Base-by-base conservation (phyloP, 257 asterid species). In the Lantana camara region DNA sequence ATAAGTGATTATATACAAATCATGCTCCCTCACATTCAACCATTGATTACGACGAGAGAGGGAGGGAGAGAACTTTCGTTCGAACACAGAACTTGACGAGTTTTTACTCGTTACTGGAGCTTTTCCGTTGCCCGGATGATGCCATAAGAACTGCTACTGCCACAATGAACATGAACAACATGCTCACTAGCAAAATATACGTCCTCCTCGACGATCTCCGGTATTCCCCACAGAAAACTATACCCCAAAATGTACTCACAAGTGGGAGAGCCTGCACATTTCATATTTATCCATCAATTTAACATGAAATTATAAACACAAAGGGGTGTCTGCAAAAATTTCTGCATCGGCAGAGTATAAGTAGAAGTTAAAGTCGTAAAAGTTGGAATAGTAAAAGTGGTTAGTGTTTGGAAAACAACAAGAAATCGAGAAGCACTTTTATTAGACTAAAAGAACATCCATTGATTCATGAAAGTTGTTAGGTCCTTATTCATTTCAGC, bases 221-320 rank as follows among this genome's bases (percentile, higher is more conserved):
- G 32, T 80, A 80, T 74, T 78, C 87, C 38, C 90, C 87, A n/a
- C 78, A 79, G 4, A 69, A 38, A 12, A 83, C 14, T 17, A 83
- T 50, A 0, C 85, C 87, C 87, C 90, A 83, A 40, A 83, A 78
- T 3, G 90, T 78, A 78, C 87, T 78, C 73, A 80, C 90, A 0
- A 83, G 81, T 9, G 90, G 90, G 29, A 83, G 81, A n/a, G 85
- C 87, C 86, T 82, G 70, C 58, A 69, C 14, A 17, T 40, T 32
- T 45, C 32, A 27, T 27, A 27, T 27, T 27, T 27, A 27, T 27
- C 32, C 32, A 27, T 27, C 32, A 27, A 27, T 27, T 27, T 27
- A 5, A 5, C 32, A 27, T 2, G 5, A 27, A 27, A 27, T 5
- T 27, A 5, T 27, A 27, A 2, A 27, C 5, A 27, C 2, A 27